Base-by-base conservation (phyloP, 257 asterid genomes). In the Salvia miltiorrhiza region DNA sequence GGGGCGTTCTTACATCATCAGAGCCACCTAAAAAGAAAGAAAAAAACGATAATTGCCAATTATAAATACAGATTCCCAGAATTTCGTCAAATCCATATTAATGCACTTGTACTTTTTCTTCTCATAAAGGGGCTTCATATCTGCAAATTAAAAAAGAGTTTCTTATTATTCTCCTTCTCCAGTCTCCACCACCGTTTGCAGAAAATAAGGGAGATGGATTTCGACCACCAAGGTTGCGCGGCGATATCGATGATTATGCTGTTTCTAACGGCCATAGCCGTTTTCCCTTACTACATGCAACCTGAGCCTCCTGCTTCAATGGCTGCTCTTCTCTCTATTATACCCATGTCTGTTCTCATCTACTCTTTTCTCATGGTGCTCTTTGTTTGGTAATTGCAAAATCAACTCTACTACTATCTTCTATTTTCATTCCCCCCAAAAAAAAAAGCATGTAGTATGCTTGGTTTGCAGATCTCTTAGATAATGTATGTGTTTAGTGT, bases 271-370 rank as follows among this genome's bases (percentile, higher is more conserved):
- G 63, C 76, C 19, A 0, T 75, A 11, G 73, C 66, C 17, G 9
- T 62, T 3, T 75, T 79, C 11, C 83, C 83, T 17, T 60, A 71
- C 5, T 79, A 71, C 69, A 71, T 79, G 83, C 64, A 75, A 68
- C 77, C 74, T 1, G 80, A 79, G 2, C 83, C 83, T 28, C 80
- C 83, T 0, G 33, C 57, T 45, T 60, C 64, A 1, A 5, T 75
- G 17, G 83, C 83, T 28, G 0, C 71, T 9, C 13, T 62, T 13
- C 2, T 79, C 12, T 63, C 80, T 0, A 13, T 67, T 3, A 16
- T 79, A 5, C 83, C 83, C 1, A 45, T 79, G 14, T 75, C 69
- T 9, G 44, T 75, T 62, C 54, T 79, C 32, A 0, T 79, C 33
- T 79, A 79, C 66, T 39, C 78, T 2, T 44, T 75, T 14, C 24